These are phyloP conservation scores for Salix koriyanagi DNA, from an alignment of 345 rosid genomes.

Conservation along the genomic window DNA sequence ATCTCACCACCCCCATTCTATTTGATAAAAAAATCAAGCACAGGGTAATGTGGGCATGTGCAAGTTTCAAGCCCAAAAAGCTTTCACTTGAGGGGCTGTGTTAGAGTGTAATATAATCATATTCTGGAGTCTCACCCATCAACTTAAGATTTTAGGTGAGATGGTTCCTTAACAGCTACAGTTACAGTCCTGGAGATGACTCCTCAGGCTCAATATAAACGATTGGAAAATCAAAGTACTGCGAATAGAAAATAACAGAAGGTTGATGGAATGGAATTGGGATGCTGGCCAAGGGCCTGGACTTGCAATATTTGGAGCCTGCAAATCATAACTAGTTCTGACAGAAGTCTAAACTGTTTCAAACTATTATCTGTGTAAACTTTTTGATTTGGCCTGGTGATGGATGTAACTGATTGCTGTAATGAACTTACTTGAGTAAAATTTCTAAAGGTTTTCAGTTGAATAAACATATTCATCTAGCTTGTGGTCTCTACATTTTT, in stretches of 20 bases:
- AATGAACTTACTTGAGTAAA: not conserved
- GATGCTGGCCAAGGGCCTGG: not conserved
- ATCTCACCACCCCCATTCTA: too few relatives aligned
- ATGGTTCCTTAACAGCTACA: too few relatives aligned
- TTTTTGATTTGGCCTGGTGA: not conserved
- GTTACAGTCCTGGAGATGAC: not conserved
- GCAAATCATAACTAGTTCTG: not conserved
- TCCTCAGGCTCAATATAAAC: not conserved
- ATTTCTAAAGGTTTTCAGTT: not conserved
- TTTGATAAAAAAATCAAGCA: too few relatives aligned
- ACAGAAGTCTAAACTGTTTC: not conserved
- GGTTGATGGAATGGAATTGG: not conserved
- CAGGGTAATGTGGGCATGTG: too few relatives aligned
- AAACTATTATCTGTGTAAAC: not conserved
- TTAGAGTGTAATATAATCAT: too few relatives aligned
- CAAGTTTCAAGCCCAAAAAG: too few relatives aligned
- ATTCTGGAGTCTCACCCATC: too few relatives aligned
- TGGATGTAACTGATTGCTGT: not conserved
- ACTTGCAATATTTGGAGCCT: not conserved
- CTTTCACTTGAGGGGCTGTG: too few relatives aligned
- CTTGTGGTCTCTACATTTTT: not conserved
- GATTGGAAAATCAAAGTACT: not conserved
- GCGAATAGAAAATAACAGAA: not conserved
- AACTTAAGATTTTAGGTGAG: too few relatives aligned
- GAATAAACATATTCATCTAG: not conserved